These are phyloP conservation scores for Kodamaea laetipori DNA, from an alignment of 805 yeast genomes.

Conservation along the genomic window DNA sequence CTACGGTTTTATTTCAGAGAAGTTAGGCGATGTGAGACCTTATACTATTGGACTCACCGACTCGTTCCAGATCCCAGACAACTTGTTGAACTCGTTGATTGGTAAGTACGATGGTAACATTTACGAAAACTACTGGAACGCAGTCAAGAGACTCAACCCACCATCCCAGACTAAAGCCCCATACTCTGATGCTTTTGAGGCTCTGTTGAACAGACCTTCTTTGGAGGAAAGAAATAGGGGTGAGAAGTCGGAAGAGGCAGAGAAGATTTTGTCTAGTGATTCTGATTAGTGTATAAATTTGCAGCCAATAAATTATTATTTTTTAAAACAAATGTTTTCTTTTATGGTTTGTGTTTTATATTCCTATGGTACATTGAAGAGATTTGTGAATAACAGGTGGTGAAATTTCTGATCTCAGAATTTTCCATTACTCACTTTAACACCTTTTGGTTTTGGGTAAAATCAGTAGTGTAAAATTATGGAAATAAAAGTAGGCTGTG, in stretches of 20 bases:
- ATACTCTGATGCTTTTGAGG: conserved; percentile 39
- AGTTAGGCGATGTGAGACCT: conserved; percentile 41
- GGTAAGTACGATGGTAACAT: conserved; percentile 47
- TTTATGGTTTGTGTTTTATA: no score
- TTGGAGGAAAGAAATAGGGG: conserved; percentile 37
- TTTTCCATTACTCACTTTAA: no score
- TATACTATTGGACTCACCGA: conserved; percentile 44
- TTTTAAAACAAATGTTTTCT: no score
- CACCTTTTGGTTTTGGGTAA: no score
- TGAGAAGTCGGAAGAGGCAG: conserved; percentile 36
- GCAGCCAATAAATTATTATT: background rate
- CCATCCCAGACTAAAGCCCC: conserved; percentile 43
- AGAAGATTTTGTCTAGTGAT: conserved; percentile 31
- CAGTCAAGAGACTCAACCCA: conserved; percentile 38
- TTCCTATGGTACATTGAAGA: no score
- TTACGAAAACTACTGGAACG: conserved; percentile 44
- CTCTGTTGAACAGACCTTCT: conserved; percentile 42
- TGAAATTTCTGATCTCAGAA: no score
- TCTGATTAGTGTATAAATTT: conserved; percentile 1
- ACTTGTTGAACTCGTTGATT: conserved; percentile 43
- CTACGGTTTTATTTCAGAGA: conserved; percentile 31
- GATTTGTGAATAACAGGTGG: no score
- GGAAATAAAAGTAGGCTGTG: no score
- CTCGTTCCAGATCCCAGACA: conserved; percentile 46
- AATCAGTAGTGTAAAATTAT: no score